Evolutionary conservation across 352 stramenopile genomes (phyloP).

Genomic region (Phytophthora cajani): DNA sequence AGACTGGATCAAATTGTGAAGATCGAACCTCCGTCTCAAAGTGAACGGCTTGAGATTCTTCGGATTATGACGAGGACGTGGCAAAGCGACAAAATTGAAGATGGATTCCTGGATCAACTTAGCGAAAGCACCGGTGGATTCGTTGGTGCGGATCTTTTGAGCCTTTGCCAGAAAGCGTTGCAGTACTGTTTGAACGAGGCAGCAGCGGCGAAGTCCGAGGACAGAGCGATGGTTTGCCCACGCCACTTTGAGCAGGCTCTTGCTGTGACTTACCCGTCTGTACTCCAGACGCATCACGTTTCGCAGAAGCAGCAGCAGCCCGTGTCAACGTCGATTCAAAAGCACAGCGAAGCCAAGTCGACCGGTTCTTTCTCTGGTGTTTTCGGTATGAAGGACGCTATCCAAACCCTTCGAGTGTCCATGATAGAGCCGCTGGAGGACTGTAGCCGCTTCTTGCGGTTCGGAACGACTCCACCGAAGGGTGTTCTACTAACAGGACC

Average conservation of each 20-base stretch:
- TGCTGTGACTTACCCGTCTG: constrained; percentile 93
- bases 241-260: constrained; percentile 90
- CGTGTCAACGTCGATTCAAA: constrained; percentile 39
- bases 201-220: not conserved
- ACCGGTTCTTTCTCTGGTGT: constrained; percentile 78
- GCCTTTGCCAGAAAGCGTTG: constrained; percentile 76
- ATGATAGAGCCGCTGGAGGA: constrained; percentile 98
- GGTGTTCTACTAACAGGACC: constrained; percentile 99
- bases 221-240: constrained; percentile 21
- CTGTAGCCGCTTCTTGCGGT: constrained; percentile 95
- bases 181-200: constrained; percentile 67
- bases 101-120: constrained; percentile 89
- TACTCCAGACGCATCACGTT: constrained; percentile 95
- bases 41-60: constrained; percentile 93
- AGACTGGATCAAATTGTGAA: constrained; percentile 96
- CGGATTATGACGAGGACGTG: constrained; percentile 91
- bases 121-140: constrained; percentile 97
- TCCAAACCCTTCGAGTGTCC: constrained; percentile 95
- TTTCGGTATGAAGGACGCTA: constrained; percentile 97
- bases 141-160: constrained; percentile 86
- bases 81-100: constrained; percentile 38
- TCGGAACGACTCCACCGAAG: constrained; percentile 96
- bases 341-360: constrained; percentile 3
- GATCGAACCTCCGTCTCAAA: constrained; percentile 94
- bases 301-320: constrained; percentile 66